These are phyloP conservation scores for Aspergillus ochraceus DNA, from an alignment of 2,329 filamentous ascomycete genomes.

Conservation along the genomic window DNA sequence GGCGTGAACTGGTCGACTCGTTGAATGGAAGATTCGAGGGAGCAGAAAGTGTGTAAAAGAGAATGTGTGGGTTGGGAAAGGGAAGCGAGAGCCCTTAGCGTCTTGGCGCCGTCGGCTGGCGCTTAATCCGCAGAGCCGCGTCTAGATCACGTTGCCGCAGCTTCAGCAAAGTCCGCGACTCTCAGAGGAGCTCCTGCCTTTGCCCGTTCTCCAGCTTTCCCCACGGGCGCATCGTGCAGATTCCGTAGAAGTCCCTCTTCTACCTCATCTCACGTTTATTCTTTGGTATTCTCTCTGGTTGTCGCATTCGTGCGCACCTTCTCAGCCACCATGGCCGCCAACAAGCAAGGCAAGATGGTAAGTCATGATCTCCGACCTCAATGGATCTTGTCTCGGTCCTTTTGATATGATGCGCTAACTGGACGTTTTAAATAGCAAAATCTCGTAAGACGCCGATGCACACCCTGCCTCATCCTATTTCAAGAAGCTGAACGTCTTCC, in stretches of 20 bases:
- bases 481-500: constrained; percentile 47
- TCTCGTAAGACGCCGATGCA: constrained; percentile 52
- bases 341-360: constrained; percentile 99
- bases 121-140: constrained; percentile 27
- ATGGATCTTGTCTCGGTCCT: constrained; percentile 6
- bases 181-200: constrained; percentile 16
- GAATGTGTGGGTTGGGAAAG: constrained; percentile 36
- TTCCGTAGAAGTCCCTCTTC: constrained; percentile 23
- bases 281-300: constrained; percentile 31
- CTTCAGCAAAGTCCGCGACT: constrained; percentile 11
- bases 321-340: constrained; percentile 57
- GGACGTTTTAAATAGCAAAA: constrained; percentile 55
- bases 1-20: constrained; percentile 41
- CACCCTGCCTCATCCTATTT: neutral
- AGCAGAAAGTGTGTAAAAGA: constrained; percentile 35
- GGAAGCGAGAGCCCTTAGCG: constrained; percentile 41
- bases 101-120: constrained; percentile 31
- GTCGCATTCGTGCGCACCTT: constrained; percentile 49
- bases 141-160: constrained; percentile 13
- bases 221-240: constrained; percentile 14
- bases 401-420: constrained; percentile 54
- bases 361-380: constrained; percentile 45
- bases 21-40: constrained; percentile 31
- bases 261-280: constrained; percentile 19
- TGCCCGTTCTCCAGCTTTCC: constrained; percentile 4